Conservation (phyloP, 352 stramenopile genomes). For the Phytophthora citrophthora region DNA sequence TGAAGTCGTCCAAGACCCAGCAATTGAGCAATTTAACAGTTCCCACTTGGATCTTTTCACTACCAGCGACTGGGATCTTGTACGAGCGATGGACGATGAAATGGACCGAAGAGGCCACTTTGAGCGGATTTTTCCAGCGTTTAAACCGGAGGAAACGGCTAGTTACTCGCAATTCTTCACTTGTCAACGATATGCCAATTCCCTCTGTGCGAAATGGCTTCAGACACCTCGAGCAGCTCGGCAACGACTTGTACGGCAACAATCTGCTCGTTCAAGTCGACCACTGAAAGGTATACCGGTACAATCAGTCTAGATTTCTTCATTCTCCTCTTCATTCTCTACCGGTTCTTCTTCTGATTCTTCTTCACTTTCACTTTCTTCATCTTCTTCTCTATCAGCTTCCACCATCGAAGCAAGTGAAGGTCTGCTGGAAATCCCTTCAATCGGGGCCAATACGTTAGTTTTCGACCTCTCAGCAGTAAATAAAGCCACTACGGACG, state of each 20-base stretch:
- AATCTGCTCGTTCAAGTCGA: constrained; percentile 15
- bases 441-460: constrained; percentile 1
- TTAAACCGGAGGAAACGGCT: constrained; percentile 21
- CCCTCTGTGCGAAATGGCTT: constrained; percentile 69
- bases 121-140: constrained; percentile 68
- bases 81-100: constrained; percentile 77
- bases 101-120: constrained; percentile 75
- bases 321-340: constrained; percentile 1
- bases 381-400: constrained; percentile 23
- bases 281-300: constrained; percentile 5
- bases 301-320: constrained; percentile 10
- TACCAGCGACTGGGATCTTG: constrained; percentile 59
- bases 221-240: constrained; percentile 37
- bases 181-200: constrained; percentile 66
- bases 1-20: constrained; percentile 59
- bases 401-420: constrained; percentile 26
- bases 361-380: constrained; percentile 16
- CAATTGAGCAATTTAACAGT: constrained; percentile 45
- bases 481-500: not conserved
- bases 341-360: constrained; percentile 6
- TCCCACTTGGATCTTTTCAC: constrained; percentile 64
- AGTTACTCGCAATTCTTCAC: constrained; percentile 61
- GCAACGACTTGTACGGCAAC: constrained; percentile 21
- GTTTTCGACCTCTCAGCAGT: constrained; percentile 4
- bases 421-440: not conserved